These are phyloP conservation scores for Amanita muscaria DNA, from an alignment of 768 basidiomycete species.

Conservation along the genomic window DNA sequence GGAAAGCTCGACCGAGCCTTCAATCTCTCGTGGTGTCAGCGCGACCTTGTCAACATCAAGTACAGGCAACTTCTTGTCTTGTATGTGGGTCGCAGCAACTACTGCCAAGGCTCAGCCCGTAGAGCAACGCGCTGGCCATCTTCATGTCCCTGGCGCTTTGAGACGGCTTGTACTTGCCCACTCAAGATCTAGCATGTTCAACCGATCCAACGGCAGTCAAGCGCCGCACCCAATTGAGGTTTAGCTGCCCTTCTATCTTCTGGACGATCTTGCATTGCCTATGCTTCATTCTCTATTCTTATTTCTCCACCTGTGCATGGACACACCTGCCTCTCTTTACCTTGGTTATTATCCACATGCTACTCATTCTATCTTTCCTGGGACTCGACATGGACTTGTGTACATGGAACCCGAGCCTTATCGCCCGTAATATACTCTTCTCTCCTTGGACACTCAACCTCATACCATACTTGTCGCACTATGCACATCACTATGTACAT, in stretches of 20 bases:
- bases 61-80: conserved; percentile 4
- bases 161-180: conserved; percentile 9
- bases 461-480: neutral
- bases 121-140: conserved; percentile 4
- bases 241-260: too few relatives aligned
- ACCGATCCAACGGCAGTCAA: neutral
- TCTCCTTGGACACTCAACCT: too few relatives aligned
- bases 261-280: neutral
- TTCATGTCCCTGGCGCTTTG: conserved; percentile 2
- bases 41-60: neutral
- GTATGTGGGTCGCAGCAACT: conserved; percentile 9
- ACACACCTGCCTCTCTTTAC: conserved; percentile 10
- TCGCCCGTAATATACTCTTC: too few relatives aligned
- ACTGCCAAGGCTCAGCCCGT: neutral
- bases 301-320: conserved; percentile 7
- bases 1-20: conserved; percentile 3
- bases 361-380: conserved; percentile 3
- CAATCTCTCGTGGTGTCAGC: conserved; percentile 6
- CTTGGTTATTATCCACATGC: conserved; percentile 6
- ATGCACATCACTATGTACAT: conserved; percentile 9
- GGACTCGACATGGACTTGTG: neutral
- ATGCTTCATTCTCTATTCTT: neutral
- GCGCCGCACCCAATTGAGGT: neutral
- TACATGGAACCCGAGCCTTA: neutral
- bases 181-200: conserved; percentile 7